Evolutionary conservation across 352 stramenopile species (phyloP).

Genomic region (Peronospora farinosa): DNA sequence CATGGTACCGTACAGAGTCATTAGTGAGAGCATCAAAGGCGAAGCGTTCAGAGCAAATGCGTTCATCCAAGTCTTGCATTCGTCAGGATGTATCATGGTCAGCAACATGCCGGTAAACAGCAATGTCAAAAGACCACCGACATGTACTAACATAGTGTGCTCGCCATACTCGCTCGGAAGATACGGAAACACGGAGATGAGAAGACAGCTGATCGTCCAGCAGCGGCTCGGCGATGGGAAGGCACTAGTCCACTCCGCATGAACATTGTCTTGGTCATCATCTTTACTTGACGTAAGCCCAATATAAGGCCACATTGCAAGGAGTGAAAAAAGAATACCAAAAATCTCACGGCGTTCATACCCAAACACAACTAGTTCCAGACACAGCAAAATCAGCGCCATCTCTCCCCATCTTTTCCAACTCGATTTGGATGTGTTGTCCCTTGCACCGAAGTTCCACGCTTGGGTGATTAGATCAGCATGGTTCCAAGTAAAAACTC

Average conservation of each 20-base stretch:
- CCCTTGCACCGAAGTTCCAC: conserved; percentile 4
- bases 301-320: conserved; percentile 46
- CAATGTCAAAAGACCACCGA: conserved; percentile 33
- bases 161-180: conserved; percentile 70
- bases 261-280: conserved; percentile 1
- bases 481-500: conserved; percentile 50
- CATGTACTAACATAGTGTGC: conserved; percentile 50
- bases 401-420: conserved; percentile 27
- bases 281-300: conserved; percentile 6
- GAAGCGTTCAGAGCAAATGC: conserved; percentile 8
- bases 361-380: conserved; percentile 66
- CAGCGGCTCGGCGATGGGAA: conserved; percentile 16
- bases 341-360: conserved; percentile 66
- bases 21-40: conserved; percentile 32
- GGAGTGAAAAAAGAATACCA: conserved; percentile 49
- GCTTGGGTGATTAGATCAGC: conserved; percentile 20
- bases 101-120: conserved; percentile 11
- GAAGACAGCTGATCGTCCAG: conserved; percentile 50
- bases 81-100: neutral
- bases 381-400: conserved; percentile 37
- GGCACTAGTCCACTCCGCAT: neutral
- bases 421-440: conserved; percentile 2
- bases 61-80: conserved; percentile 4
- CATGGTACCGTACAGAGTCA: conserved; percentile 50
- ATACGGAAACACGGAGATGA: conserved; percentile 69